A percentile compares a stretch with the other conserved stretches of the same genome.
These are phyloP conservation scores for Rhizopus microsporus DNA, from an alignment of 371 early-diverging fungal genomes.

Conservation along the genomic window DNA sequence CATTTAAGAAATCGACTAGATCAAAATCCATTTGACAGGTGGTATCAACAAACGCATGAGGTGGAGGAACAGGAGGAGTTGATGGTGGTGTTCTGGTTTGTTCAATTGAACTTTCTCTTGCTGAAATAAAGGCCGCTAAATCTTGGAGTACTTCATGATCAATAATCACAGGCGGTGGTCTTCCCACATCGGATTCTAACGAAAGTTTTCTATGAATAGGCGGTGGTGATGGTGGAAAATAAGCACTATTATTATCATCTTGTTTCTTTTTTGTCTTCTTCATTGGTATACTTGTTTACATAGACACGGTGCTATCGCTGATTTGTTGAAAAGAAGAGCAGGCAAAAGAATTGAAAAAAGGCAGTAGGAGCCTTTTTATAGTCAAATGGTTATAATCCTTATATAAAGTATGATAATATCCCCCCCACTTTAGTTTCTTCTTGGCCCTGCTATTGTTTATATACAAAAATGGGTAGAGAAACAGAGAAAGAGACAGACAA, in stretches of 20 bases:
- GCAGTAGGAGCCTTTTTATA: background rate
- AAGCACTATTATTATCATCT: constrained; percentile 1
- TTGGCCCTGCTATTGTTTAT: background rate
- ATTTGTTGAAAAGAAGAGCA: background rate
- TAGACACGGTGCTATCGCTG: background rate
- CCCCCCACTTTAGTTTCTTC: background rate
- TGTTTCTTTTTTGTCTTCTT: constrained; percentile 5
- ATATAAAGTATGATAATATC: background rate
- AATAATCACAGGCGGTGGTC: constrained; percentile 14
- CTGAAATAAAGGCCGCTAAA: constrained; percentile 3
- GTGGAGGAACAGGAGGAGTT: background rate
- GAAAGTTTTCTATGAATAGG: constrained; percentile 55
- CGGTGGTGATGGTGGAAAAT: constrained; percentile 14
- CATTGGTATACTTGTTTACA: background rate
- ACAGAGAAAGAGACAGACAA: background rate
- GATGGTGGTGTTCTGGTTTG: background rate
- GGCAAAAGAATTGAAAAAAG: constrained; percentile 1
- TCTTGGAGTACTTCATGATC: constrained; percentile 8
- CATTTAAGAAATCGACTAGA: constrained; percentile 4
- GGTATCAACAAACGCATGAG: too few species aligned
- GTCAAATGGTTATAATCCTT: background rate
- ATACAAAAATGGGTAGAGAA: background rate
- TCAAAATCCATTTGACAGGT: constrained; percentile 8
- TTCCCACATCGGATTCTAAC: constrained; percentile 18
- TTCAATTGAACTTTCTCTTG: constrained; percentile 2